Evolutionary conservation across 345 rosid genomes (phyloP), one percentile per base, ranked within the genome.

Genomic region (Iberis pinnata): DNA sequence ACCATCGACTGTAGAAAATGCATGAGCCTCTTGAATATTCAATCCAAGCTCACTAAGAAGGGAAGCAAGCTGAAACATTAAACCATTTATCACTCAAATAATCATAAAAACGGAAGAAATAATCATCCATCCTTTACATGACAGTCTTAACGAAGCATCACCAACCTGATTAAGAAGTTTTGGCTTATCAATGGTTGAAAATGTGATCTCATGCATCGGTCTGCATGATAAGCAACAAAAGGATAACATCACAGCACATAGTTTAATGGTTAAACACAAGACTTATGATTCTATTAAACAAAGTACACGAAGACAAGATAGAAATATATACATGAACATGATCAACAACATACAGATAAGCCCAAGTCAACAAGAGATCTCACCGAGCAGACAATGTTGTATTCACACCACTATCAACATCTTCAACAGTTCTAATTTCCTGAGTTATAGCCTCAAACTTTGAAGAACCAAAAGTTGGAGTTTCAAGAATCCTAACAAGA

Each of bases 381-480:
- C 56, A 67, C 71, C 66, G 61, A 46, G 61, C 53, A 67, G 51
- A 65, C 37, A 80, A 49, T 19, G 62, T 51, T 20, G 83, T 71
- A 74, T 78, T 74, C 40, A 63, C 71, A 46, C 76, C 75, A 56
- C 82, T 71, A 57, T 78, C 88, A 31, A 69, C 86, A 53, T 80
- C 90, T 51, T 78, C 82, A 55, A 73, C 54, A 57, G n/a, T n/a
- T n/a, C n/a, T 70, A 70, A 72, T 74, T 43, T 72, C 70, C 44
- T 70, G 83, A 16, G 82, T 70, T 56, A 79, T 58, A 45, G 72
- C 86, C 68, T 85, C 98, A 12, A 83, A 73, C 76, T 78, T 77
- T 11, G 89, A 76, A 70, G 98, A 84, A 58, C 98, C 96, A 78
- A 92, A 92, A 45, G 97, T 88, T 18, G 98, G 95, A n/a, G 93